Percentiles rank a stretch among this genome's conserved stretches.
Evolutionary conservation across 441 rosid species (phyloP).

Genomic region (Hura crepitans): DNA sequence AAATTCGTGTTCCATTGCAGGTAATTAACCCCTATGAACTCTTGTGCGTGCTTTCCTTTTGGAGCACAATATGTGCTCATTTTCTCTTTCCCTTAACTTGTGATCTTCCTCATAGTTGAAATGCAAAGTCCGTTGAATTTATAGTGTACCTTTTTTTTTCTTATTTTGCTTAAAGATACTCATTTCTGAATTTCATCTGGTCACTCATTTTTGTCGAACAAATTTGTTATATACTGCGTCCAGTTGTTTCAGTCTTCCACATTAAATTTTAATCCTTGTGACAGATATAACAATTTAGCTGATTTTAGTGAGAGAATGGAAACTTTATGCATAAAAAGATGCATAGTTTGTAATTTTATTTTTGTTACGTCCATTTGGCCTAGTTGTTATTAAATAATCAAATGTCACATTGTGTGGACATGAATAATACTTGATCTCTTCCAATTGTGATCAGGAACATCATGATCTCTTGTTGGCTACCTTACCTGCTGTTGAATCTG

Average conservation of each 20-base stretch:
- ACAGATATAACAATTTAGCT: no score
- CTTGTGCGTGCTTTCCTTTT: slow-evolving; percentile 9
- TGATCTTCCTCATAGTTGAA: not conserved
- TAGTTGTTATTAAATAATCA: slow-evolving; percentile 8
- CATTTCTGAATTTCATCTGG: not conserved
- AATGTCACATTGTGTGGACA: slow-evolving; percentile 18
- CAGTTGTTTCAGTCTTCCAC: slow-evolving; percentile 5
- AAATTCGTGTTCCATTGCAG: slow-evolving; percentile 96
- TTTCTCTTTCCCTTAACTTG: not conserved
- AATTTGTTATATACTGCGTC: slow-evolving; percentile 6
- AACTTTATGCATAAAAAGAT: not conserved
- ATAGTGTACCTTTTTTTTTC: slow-evolving; percentile 10
- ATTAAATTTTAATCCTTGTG: slow-evolving; percentile 1
- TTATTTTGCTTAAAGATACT: slow-evolving; percentile 11
- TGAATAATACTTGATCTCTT: slow-evolving; percentile 23
- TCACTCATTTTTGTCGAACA: slow-evolving; percentile 15
- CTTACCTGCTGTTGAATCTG: slow-evolving; percentile 76
- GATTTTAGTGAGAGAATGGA: no score
- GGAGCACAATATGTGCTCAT: not conserved
- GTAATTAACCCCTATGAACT: slow-evolving; percentile 34
- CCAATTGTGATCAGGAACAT: slow-evolving; percentile 64
- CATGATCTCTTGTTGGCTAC: slow-evolving; percentile 80
- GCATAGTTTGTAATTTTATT: not conserved
- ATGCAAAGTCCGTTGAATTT: not conserved
- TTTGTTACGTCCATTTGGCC: not conserved